Base-by-base conservation (phyloP, 192 early-diverging fungal species). In the Coemansia reversa region DNA sequence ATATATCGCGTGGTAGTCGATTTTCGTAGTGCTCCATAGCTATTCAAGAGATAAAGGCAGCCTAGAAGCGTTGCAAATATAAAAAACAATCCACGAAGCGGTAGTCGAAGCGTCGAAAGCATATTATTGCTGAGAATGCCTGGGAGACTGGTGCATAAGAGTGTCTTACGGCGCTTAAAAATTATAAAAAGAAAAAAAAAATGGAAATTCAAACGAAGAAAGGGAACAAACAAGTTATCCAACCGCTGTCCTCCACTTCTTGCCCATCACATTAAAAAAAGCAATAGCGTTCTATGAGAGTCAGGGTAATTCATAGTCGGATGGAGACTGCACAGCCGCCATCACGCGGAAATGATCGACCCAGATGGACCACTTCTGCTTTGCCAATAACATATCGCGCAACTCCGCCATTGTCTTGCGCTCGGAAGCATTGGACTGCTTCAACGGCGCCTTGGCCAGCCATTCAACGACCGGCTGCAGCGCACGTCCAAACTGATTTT, bases 331-430 rank as follows among this genome's bases (percentile, higher is more conserved):
- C 3, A 70, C 64, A 39, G 58, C 32, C 0, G 60, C 63, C 54
- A 69, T 11, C 0, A 55, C 64, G 9, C 51, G 62, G 65, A 74
- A 72, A 27, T 90, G 82, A 29, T 86, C 84, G 16, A 58, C 72
- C 92, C 92, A 95, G 7, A 89, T 12, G 28, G 62, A 47, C 91
- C 92, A 96, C 5, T 84, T 83, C 12, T 92, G 65, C 53, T 89
- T 86, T 3, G 54, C 65, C 18, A 90, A 77, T 4, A 95, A 51
- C 24, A 86, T 82, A 39, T 75, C 66, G 30, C 86, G 84, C 50
- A 86, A 48, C 32, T 72, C 75, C 11, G 75, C 61, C 47, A 83
- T 84, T 0, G 83, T 77, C 63, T 83, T 77, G 51, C 87, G 75
- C 62, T 90, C 86, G 27, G 80, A 79, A 5, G 73, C 71, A 25